Conservation (phyloP, 306 rosid genomes). For the Astragalus glycyphyllos region DNA sequence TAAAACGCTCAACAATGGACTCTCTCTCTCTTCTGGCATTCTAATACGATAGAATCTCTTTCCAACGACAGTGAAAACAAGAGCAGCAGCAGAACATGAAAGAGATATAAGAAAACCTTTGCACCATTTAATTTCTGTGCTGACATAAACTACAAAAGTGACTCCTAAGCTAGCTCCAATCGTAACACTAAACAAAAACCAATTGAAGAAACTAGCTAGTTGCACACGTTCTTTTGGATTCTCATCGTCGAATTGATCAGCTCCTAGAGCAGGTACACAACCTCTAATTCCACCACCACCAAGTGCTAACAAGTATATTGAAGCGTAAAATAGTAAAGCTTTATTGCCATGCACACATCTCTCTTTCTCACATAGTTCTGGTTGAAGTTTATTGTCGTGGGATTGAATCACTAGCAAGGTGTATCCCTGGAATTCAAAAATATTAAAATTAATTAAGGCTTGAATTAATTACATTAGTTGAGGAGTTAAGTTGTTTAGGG, state of each 20-base stretch:
- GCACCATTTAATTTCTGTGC: conserved; percentile 49
- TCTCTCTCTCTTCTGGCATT: conserved; percentile 51
- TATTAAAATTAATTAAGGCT: not conserved
- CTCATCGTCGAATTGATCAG: conserved; percentile 59
- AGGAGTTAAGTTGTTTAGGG: too few relatives aligned
- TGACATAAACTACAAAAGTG: conserved; percentile 58
- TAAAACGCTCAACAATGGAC: conserved; percentile 55
- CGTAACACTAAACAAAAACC: conserved; percentile 58
- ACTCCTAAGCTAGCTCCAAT: conserved; percentile 60
- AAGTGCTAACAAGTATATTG: conserved; percentile 57
- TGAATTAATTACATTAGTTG: too few relatives aligned
- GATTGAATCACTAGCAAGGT: conserved; percentile 57
- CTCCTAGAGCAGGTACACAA: conserved; percentile 64
- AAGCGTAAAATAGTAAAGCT: conserved; percentile 51
- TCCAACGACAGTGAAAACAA: too few relatives aligned
- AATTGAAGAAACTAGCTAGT: conserved; percentile 63
- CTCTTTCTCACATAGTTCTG: conserved; percentile 49
- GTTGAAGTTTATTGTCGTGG: conserved; percentile 51
- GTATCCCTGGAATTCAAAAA: conserved; percentile 53
- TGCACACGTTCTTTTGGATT: conserved; percentile 48
- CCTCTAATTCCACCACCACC: conserved; percentile 71
- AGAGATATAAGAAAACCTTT: conserved; percentile 58
- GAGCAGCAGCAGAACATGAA: conserved; percentile 48
- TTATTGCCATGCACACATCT: conserved; percentile 57
- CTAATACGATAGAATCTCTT: conserved; percentile 52